Percentiles rank a stretch among this genome's conserved stretches.
These are phyloP conservation scores for Pulveroboletus sp. DNA, from an alignment of 768 basidiomycete species.

Conservation along the genomic window DNA sequence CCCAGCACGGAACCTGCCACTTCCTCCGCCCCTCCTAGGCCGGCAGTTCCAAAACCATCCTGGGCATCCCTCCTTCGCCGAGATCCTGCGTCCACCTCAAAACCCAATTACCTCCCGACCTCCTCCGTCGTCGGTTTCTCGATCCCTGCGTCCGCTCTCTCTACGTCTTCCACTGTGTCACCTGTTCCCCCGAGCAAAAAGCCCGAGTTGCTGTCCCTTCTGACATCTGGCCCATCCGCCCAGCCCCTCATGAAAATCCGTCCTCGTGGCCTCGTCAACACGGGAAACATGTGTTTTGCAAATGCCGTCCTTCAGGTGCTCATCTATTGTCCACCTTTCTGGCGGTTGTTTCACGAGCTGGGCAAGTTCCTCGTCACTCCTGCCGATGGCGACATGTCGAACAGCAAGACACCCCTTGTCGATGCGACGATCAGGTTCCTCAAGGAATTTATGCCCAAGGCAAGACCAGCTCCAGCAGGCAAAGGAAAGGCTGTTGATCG, in stretches of 20 bases:
- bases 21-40: constrained; percentile 18
- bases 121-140: constrained; percentile 74
- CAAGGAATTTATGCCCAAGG: constrained; percentile 57
- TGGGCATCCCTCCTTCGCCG: constrained; percentile 71
- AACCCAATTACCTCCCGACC: constrained; percentile 53
- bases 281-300: constrained; percentile 97
- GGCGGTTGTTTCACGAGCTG: constrained; percentile 68
- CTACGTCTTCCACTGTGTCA: constrained; percentile 19
- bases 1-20: neutral
- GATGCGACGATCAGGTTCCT: constrained; percentile 71
- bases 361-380: constrained; percentile 44
- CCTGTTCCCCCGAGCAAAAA: constrained; percentile 38
- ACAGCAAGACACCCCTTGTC: constrained; percentile 49
- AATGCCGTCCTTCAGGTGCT: constrained; percentile 91
- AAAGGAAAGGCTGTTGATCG: constrained; percentile 42
- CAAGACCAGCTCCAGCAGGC: constrained; percentile 18
- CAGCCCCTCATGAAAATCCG: constrained; percentile 36
- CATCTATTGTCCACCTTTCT: constrained; percentile 86
- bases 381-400: constrained; percentile 21
- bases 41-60: constrained; percentile 49
- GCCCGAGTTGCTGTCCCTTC: constrained; percentile 49
- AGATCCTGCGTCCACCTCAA: constrained; percentile 35
- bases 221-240: constrained; percentile 38
- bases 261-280: constrained; percentile 85
- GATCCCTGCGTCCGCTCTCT: constrained; percentile 46